Evolutionary conservation across 768 basidiomycete species (phyloP).

Genomic region (Tephrocybe sp.): DNA sequence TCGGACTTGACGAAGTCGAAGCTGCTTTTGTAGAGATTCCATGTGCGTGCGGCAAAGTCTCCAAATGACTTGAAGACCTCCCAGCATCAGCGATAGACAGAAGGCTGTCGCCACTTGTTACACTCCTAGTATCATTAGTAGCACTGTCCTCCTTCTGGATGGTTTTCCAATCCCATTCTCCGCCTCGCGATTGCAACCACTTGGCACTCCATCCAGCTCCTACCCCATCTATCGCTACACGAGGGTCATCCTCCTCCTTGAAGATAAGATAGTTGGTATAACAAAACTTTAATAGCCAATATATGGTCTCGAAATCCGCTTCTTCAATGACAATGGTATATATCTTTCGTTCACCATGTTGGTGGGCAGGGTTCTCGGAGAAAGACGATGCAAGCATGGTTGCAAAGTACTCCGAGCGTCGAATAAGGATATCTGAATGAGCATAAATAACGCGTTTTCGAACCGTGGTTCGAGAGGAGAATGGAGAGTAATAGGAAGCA

Average conservation of each 20-base stretch:
- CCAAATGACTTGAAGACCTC: conserved; percentile 27
- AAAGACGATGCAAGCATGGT: conserved; percentile 74
- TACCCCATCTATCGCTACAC: conserved; percentile 62
- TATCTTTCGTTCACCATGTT: conserved; percentile 50
- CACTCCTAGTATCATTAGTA: conserved; percentile 40
- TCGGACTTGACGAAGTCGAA: conserved; percentile 14
- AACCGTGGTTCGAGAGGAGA: conserved; percentile 45
- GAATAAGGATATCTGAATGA: conserved; percentile 71
- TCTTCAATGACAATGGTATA: conserved; percentile 74
- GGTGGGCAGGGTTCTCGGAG: conserved; percentile 44
- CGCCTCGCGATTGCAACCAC: conserved; percentile 45
- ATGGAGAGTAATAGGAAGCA: conserved; percentile 38
- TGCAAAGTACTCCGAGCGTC: conserved; percentile 76
- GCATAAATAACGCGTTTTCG: conserved; percentile 77
- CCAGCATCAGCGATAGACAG: conserved; percentile 25
- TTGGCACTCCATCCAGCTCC: conserved; percentile 65
- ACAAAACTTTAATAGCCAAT: conserved; percentile 75
- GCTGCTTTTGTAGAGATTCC: conserved; percentile 17
- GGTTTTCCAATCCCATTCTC: conserved; percentile 73
- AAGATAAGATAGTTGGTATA: conserved; percentile 77
- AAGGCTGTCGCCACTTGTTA: conserved; percentile 49
- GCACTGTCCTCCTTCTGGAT: conserved; percentile 40
- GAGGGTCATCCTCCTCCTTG: conserved; percentile 65
- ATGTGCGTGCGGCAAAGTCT: conserved; percentile 22
- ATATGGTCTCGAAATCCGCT: conserved; percentile 74